Base-by-base conservation (phyloP, 2,329 filamentous ascomycete species). In the Emergomyces orientalis region DNA sequence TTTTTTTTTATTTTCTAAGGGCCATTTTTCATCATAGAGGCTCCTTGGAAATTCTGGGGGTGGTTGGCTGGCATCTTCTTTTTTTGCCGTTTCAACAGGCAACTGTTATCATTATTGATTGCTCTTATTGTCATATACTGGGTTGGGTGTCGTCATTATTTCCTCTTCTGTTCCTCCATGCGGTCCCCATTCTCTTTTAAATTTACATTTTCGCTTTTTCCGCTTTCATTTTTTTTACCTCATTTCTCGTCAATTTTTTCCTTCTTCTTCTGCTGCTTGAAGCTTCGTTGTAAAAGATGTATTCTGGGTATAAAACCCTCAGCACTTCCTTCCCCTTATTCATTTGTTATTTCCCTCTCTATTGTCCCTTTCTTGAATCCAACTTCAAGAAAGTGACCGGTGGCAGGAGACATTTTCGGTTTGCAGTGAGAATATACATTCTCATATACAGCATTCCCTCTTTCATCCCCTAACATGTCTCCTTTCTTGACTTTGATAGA, bases 31-130 rank as follows among this genome's bases (percentile, higher is more conserved):
- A 39, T 8, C 2, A 56, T 54, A 56, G 54, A 56, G 19, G 54
- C 27, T 56, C 27, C 34, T 17, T 25, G 19, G 17, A 54, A 39
- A 34, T 13, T 13, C 22, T 22, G 27, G 51, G 30, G 8, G 13
- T 25, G n/a, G n/a, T n/a, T 34, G 22, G 47, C 22, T 49, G 22
- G 32, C 34, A 11, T 34, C 11, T 41, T 14, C 39, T 41, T 56
- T 39, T 39, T 2, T 39, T 11, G 57, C 57, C 57, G 47, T 22
- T 59, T 59, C 57, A 59, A 54, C 59, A 61, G 59, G 59, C 45
- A 30, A 13, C 39, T 39, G 27, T 34, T 54, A 19, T 25, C 30
- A 39, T 56, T 11, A 54, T 54, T 34, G 7, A 7, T 43, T 58
- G 22, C 22, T n/a, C n/a, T 30, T 43, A 27, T 41, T 51, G 22